Evolutionary conservation across 179 eudicot species (phyloP).

Genomic region (Carnegiea gigantea): DNA sequence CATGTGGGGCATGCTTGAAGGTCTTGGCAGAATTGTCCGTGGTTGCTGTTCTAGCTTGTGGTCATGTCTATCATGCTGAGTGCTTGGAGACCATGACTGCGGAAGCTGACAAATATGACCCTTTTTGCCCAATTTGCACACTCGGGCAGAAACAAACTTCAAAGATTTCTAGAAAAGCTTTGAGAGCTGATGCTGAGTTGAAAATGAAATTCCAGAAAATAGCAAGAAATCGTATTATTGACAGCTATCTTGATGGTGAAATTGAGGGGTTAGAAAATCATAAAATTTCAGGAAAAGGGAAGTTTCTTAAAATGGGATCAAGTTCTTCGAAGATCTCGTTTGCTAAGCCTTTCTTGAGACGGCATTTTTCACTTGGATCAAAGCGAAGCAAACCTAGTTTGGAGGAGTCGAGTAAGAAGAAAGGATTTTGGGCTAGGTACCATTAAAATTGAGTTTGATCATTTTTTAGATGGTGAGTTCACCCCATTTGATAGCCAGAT

Average conservation of each 20-base stretch:
- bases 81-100: conserved; percentile 78
- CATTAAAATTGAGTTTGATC: conserved; percentile 20
- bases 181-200: conserved; percentile 55
- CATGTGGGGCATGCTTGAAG: conserved; percentile 81
- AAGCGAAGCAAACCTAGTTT: conserved; percentile 24
- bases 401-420: conserved; percentile 32
- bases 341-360: conserved; percentile 37
- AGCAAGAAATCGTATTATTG: conserved; percentile 58
- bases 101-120: conserved; percentile 72
- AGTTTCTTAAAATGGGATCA: conserved; percentile 29
- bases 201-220: conserved; percentile 47
- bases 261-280: conserved; percentile 34
- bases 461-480: conserved; percentile 13
- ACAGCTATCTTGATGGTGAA: conserved; percentile 46
- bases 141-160: conserved; percentile 62
- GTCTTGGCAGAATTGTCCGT: conserved; percentile 64
- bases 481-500: neutral
- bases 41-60: conserved; percentile 48
- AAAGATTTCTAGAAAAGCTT: conserved; percentile 64
- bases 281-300: conserved; percentile 31
- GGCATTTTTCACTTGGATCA: conserved; percentile 36
- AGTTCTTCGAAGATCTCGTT: conserved; percentile 31
- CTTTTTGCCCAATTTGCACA: conserved; percentile 77
- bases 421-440: conserved; percentile 40
- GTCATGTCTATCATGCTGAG: conserved; percentile 62